These are phyloP conservation scores for Rhamnella rubrinervis DNA, from an alignment of 331 rosid genomes.

Conservation along the genomic window DNA sequence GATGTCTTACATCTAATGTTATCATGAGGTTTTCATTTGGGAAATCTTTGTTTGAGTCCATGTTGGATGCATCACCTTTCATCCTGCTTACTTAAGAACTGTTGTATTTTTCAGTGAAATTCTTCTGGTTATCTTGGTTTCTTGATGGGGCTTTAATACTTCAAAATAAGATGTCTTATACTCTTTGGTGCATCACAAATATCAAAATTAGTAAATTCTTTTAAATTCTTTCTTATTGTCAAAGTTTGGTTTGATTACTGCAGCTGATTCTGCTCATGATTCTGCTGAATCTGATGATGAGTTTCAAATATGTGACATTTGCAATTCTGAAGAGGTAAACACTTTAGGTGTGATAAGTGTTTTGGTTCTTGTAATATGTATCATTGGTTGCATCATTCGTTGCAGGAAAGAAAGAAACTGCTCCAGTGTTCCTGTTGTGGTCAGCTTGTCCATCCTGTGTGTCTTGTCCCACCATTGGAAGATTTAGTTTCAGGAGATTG, in stretches of 20 bases:
- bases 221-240: conserved; percentile 8
- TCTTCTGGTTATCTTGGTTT: not conserved
- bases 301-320: conserved; percentile 76
- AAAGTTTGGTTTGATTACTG: conserved; percentile 34
- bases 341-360: conserved; percentile 18
- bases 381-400: conserved; percentile 14
- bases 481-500: conserved; percentile 56
- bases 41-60: no score
- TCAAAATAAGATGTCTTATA: not conserved
- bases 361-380: conserved; percentile 18
- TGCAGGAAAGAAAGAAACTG: conserved; percentile 76
- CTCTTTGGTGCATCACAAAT: not conserved
- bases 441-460: conserved; percentile 63
- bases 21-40: conserved; percentile 6
- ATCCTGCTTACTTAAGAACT: not conserved
- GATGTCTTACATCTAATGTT: not conserved
- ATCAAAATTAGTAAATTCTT: not conserved
- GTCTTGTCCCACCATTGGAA: conserved; percentile 59
- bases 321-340: conserved; percentile 62
- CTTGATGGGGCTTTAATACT: not conserved
- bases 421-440: conserved; percentile 77
- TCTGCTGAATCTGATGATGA: conserved; percentile 82
- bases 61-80: conserved; percentile 5
- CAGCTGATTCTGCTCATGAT: conserved; percentile 76
- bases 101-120: not conserved